Evolutionary conservation across 2,329 filamentous ascomycete species (phyloP).

Genomic region (Alternaria arborescens): DNA sequence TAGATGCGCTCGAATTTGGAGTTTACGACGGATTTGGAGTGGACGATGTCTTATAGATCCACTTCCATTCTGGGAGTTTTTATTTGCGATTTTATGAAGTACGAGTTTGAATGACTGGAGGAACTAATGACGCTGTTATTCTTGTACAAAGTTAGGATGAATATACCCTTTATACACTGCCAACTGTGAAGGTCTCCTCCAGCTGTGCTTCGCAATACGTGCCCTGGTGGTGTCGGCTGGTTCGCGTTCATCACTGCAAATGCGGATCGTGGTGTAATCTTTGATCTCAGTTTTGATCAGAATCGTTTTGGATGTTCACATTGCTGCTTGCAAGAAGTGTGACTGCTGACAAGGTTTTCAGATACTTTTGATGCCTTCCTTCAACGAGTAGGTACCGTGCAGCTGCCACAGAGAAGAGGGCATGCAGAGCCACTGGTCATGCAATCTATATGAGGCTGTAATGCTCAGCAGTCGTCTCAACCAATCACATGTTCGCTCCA

Average conservation of each 20-base stretch:
- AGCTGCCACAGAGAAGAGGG: neutral
- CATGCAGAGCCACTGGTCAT: neutral
- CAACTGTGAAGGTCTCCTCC: neutral
- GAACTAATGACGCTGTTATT: slow-evolving; percentile 9
- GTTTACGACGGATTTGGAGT: neutral
- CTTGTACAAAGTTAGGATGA: slow-evolving; percentile 26
- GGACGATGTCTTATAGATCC: neutral
- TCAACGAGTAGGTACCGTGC: neutral
- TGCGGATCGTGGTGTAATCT: neutral
- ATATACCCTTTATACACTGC: slow-evolving; percentile 21
- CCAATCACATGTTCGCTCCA: neutral
- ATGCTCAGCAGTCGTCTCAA: neutral
- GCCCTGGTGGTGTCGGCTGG: neutral
- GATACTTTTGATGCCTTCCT: neutral
- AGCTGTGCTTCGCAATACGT: neutral
- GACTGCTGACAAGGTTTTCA: neutral
- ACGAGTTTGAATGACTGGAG: neutral
- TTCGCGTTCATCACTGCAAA: neutral
- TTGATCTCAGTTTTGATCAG: neutral
- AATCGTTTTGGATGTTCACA: neutral
- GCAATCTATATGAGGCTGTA: neutral
- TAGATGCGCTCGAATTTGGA: neutral
- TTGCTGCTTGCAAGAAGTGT: neutral
- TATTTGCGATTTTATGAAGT: neutral
- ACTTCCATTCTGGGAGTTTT: neutral